Evolutionary conservation across 1,284 basidiomycete genomes (phyloP), one percentile per base, ranked within the genome.

Genomic region (Ceratobasidium sp.): DNA sequence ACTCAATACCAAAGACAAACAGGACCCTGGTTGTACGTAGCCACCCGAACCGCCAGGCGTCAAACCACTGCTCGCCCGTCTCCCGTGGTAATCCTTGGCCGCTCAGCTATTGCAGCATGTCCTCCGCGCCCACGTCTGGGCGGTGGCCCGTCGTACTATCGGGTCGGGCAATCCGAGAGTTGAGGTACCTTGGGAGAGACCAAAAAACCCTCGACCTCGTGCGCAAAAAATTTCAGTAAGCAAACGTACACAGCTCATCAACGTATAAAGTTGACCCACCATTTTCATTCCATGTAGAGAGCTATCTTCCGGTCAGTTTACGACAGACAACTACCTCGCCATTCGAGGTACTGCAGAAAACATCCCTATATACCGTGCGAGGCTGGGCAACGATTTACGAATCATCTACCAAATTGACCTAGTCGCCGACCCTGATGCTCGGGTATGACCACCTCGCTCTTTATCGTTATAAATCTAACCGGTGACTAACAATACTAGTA

Each of bases 351-450:
- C 59, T 29, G 40, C 32, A 2, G 57, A 74, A 64, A 11, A 65
- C 25, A 44, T 74, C 22, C 71, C 71, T 13, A 56, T 74, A 22
- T 74, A 65, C 46, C 44, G 71, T 13, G 71, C 61, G 4, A 61
- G 71, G 15, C 8, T 64, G 17, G 65, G 71, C 61, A 54, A 54
- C 37, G 71, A 74, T 34, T 43, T 74, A 9, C 34, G 71, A 65
- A 74, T 74, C n/a, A 74, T 74, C 8, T 74, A 74, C 34, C 46
- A 43, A 43, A 74, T 74, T 43, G 71, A 74, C 43, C 22, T 74
- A 7, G 34, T 25, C 13, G 25, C 59, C 4, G 71, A 74, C 29
- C 25, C 17, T 19, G 17, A 64, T 5, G 22, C 43, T 15, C n/a
- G 44, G 32, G 71, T 65, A 54, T 43, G 34, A 19, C 13, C 6